Evolutionary conservation across 2,329 filamentous ascomycete species (phyloP), one percentile per base, ranked within the genome.

Genomic region (Trichoderma sp.): DNA sequence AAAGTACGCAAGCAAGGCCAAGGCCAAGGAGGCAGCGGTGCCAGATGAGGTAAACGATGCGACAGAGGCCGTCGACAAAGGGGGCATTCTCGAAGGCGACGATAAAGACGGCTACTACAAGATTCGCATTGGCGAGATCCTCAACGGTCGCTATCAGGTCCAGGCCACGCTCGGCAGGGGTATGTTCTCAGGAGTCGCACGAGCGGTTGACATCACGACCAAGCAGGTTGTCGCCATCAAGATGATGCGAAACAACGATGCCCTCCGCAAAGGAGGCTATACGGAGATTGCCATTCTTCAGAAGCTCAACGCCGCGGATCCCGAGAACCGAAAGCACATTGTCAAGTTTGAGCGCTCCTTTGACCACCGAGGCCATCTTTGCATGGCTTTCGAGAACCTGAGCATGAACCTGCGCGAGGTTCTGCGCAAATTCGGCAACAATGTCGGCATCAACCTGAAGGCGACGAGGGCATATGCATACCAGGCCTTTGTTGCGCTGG

Each of bases 91-190:
- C 60, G 94, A 98, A 73, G 94, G 96, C 66, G 93, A 96, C 74
- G 95, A 98, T 74, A 88, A 90, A 60, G 93, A 99, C 73, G 95
- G 94, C 6, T 98, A 98, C 76, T 99, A 98, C 82, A 96, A 95
- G 77, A 89, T 97, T 65, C 92, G 96, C 65, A 88, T 93, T 47
- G 93, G 94, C 73, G 95, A 99, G 80, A 81, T 98, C 59, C 83
- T 99, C 68, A 91, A 96, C 71, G 89, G 89, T 34, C 90, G 93
- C 41, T 98, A 98, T 76, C 91, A 95, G 74, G 88, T 99, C 39
- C 90, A 94, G 75, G 88, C 93, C 66, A 89, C 89, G 60, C 83
- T 99, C 24, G 95, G 95, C 68, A 93, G 92, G 77, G 95, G 95
- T 71, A 97, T 97, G 85, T 99, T 97, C 76, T 96, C 95, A 0